phyloP scores from a whole-genome alignment of 2,329 filamentous ascomycete species.

The Aschersonia sp. region DNA sequence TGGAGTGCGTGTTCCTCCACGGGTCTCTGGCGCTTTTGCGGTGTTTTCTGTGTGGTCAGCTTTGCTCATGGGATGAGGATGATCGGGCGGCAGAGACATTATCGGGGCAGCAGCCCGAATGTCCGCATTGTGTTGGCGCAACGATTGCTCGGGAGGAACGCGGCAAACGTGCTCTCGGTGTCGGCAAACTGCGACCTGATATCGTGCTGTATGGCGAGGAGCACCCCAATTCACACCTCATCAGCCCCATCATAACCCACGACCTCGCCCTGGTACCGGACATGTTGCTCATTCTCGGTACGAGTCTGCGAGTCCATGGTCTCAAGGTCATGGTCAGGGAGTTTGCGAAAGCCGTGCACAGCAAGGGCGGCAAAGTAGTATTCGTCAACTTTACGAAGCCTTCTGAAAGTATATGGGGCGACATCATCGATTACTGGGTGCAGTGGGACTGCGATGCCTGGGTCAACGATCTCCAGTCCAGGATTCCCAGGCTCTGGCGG shows the following conservation, averaged over 20 bases:
- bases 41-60: constrained; percentile 46
- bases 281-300: constrained; percentile 55
- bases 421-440: constrained; percentile 60
- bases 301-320: constrained; percentile 56
- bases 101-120: constrained; percentile 51
- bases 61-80: constrained; percentile 44
- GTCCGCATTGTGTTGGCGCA: constrained; percentile 48
- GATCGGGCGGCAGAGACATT: constrained; percentile 41
- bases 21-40: constrained; percentile 51
- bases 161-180: constrained; percentile 51
- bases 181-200: constrained; percentile 55
- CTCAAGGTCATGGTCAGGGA: constrained; percentile 57
- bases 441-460: constrained; percentile 64
- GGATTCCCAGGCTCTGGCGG: constrained; percentile 46
- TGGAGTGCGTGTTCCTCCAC: constrained; percentile 57
- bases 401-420: constrained; percentile 57
- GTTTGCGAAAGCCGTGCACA: constrained; percentile 58
- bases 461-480: constrained; percentile 47
- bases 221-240: constrained; percentile 52
- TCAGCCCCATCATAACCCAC: constrained; percentile 53
- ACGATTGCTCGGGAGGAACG: constrained; percentile 47
- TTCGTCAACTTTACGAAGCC: constrained; percentile 64
- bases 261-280: constrained; percentile 52
- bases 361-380: constrained; percentile 51
- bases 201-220: constrained; percentile 65